Percentiles rank a stretch among this genome's conserved stretches.
phyloP scores from a whole-genome alignment of 2,329 filamentous ascomycete genomes.

The Pyricularia pennisetigena region DNA sequence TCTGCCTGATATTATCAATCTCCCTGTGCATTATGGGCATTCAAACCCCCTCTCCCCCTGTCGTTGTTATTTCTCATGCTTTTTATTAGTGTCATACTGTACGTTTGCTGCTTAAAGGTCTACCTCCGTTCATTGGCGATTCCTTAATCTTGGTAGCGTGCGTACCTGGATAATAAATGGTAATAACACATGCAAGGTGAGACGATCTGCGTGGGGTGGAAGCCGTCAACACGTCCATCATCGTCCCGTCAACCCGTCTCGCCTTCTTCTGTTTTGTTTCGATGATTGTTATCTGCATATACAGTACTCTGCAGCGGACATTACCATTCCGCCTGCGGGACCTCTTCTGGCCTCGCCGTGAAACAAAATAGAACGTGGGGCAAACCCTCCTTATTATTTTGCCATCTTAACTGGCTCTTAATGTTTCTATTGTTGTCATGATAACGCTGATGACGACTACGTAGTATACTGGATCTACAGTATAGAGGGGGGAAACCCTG shows the following conservation, averaged over 20 bases:
- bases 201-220: neutral
- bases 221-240: neutral
- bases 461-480: neutral
- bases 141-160: neutral
- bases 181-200: neutral
- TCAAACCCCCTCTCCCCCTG: neutral
- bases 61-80: neutral
- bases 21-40: neutral
- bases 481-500: neutral
- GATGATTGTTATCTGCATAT: neutral
- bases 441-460: neutral
- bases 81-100: neutral
- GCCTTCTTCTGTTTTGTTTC: neutral
- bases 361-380: neutral
- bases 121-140: neutral
- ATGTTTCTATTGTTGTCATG: neutral
- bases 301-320: neutral
- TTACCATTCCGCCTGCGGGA: neutral
- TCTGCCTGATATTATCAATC: neutral
- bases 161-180: neutral
- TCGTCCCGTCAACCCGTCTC: neutral
- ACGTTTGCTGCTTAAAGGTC: neutral
- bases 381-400: neutral
- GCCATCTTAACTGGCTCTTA: neutral
- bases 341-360: neutral